Base-by-base conservation (phyloP, 2,329 filamentous ascomycete species). In the Fusarium transvaalense region DNA sequence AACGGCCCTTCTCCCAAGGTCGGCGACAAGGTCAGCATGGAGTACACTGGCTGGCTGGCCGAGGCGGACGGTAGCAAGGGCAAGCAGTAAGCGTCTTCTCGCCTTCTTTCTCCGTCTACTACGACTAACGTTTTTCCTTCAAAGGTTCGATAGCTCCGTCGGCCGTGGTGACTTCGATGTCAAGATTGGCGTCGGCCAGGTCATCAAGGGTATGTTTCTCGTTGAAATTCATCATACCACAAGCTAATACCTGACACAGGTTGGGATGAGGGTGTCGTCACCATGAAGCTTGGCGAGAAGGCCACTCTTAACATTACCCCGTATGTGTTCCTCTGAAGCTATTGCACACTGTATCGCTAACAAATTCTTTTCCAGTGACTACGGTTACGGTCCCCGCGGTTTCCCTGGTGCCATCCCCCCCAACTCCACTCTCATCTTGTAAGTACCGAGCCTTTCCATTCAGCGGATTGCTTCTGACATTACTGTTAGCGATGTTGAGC, bases 221-320 rank as follows among this genome's bases (percentile, higher is more conserved):
- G 21, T 12, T 34, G 17, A 7, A 12, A 10, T 39, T 6, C 8
- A 38, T 38, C n/a, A 27, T 37, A 55, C 32, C 29, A 52, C 39
- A 19, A 42, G 12, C n/a, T 37, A 38, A 51, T 15, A 4, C 13
- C 15, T 27, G 14, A 35, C 27, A 60, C 45, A 94, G 92, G 89
- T 73, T 97, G 88, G 93, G 94, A 93, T 76, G 90, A 97, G 82
- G 94, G 91, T 71, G 94, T 98, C 54, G 82, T 84, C 50, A 84
- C 88, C 77, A 97, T 99, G 95, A 90, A 91, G 78, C 84, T 97
- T 61, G 94, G 95, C 78, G 95, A 98, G 87, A 95, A 92, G 84
- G 90, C 93, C 55, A 92, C 88, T 52, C 85, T 99, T 69, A 91
- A 90, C 72, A 97, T 98, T 77, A 87, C 90, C 68, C 85, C 65